Evolutionary conservation across 306 rosid genomes (phyloP), one percentile per base, ranked within the genome.

Genomic region (Gastrolobium bilobum): DNA sequence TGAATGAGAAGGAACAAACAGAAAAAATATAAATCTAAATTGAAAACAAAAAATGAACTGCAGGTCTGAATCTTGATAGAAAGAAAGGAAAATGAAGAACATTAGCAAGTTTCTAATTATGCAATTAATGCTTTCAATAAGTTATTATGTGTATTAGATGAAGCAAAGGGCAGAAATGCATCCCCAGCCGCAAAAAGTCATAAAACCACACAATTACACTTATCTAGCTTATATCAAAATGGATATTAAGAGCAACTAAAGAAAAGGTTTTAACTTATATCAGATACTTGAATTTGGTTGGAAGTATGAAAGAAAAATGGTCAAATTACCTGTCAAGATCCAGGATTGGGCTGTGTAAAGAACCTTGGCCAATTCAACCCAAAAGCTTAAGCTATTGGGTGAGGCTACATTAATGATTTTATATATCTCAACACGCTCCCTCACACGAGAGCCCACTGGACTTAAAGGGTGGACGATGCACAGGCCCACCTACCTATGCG

Each of bases 251-350:
- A 33, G 61, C 58, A 53, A 52, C 43, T 20, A 6, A 46, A 10
- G 20, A 35, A 57, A 71, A 35, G 7, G 50, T 10, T 68, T 46
- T 8, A 47, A 60, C 68, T 60, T 46, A 46, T 30, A 9, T 48
- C 29, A 62, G 71, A 37, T 53, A 43, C 40, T 53, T 42, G 75
- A 81, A 47, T 46, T 68, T 20, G 9, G 15, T 11, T 10, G 26
- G 26, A 20, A 20, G 26, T 20, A 20, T 2, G 43, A 71, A 65
- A 44, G 48, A 50, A 71, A 46, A 79, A 20, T 61, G 26, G 20
- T 43, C 46, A 37, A 34, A 56, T 82, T 85, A 91, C 99, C 99
- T 96, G 97, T 95, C 98, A 59, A 95, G 85, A 93, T 95, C 99
- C 51, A 92, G 80, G 67, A 95, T 34, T 47, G 99, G 98, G 87